Evolutionary conservation across 129 eudicot species (phyloP).

Genomic region (Tagetes erecta): DNA sequence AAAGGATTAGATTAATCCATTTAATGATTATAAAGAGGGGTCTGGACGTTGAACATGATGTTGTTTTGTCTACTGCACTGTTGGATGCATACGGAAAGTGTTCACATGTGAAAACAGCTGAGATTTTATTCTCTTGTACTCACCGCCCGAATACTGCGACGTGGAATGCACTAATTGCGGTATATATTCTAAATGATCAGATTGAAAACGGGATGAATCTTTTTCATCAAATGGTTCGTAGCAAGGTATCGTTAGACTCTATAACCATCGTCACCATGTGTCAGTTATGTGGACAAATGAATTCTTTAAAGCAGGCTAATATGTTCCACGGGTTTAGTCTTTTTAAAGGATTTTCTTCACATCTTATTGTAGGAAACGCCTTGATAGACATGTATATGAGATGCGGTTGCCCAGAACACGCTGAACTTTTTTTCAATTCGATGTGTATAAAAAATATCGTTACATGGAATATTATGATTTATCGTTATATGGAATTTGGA

Average conservation of each 20-base stretch:
- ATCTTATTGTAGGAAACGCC: constrained; percentile 43
- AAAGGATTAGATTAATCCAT: constrained; percentile 35
- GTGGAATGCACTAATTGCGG: constrained; percentile 44
- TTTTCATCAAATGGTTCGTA: constrained; percentile 37
- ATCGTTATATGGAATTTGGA: constrained; percentile 33
- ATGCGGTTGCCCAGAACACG: constrained; percentile 32
- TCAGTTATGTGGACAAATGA: constrained; percentile 38
- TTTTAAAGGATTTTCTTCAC: constrained; percentile 40
- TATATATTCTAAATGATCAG: constrained; percentile 26
- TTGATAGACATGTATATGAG: constrained; percentile 47
- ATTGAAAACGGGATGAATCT: constrained; percentile 31
- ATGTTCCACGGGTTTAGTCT: constrained; percentile 41
- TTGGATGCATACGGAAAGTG: constrained; percentile 55
- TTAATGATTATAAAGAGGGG: constrained; percentile 34
- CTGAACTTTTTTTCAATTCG: constrained; percentile 30
- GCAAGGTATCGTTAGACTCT: constrained; percentile 27
- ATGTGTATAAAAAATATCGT: constrained; percentile 40
- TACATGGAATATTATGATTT: constrained; percentile 53
- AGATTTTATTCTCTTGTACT: constrained; percentile 29
- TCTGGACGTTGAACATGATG: constrained; percentile 30
- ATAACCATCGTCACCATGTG: constrained; percentile 35
- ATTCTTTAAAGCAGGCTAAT: constrained; percentile 32
- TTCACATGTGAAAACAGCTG: constrained; percentile 41
- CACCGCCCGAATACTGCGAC: constrained; percentile 35
- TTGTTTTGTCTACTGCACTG: constrained; percentile 45